Conservation (phyloP, 768 basidiomycete species). For the Fibroporia radiculosa region DNA sequence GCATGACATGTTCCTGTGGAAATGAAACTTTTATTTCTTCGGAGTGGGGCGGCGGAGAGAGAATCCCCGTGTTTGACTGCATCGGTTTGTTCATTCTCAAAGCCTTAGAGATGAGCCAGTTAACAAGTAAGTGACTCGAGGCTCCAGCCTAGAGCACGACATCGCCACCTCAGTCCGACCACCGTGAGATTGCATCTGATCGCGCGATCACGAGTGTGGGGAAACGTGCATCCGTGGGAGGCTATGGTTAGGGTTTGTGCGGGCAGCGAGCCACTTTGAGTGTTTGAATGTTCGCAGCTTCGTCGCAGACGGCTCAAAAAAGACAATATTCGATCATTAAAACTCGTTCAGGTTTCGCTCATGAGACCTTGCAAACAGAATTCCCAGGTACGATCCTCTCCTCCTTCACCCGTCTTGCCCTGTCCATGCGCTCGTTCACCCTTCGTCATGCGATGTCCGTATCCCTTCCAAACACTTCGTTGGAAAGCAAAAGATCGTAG, state of each 20-base stretch:
- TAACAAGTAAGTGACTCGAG: no score
- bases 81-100: no score
- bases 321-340: no score
- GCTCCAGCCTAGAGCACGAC: no score
- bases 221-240: background rate
- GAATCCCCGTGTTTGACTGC: no score
- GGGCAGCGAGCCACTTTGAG: background rate
- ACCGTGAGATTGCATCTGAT: background rate
- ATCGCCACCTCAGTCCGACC: background rate
- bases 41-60: constrained; percentile 28
- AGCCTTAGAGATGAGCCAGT: no score
- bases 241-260: background rate
- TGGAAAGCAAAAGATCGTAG: constrained; percentile 78
- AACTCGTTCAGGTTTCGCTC: no score
- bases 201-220: constrained; percentile 2
- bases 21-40: constrained; percentile 31
- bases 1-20: constrained; percentile 43
- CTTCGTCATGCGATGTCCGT: constrained; percentile 92
- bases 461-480: constrained; percentile 66
- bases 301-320: no score
- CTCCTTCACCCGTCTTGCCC: constrained; percentile 62
- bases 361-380: constrained; percentile 42
- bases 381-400: constrained; percentile 85
- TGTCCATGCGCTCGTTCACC: constrained; percentile 66
- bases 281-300: no score